Base-by-base conservation (phyloP, 768 basidiomycete species). In the Grammothele lineata region DNA sequence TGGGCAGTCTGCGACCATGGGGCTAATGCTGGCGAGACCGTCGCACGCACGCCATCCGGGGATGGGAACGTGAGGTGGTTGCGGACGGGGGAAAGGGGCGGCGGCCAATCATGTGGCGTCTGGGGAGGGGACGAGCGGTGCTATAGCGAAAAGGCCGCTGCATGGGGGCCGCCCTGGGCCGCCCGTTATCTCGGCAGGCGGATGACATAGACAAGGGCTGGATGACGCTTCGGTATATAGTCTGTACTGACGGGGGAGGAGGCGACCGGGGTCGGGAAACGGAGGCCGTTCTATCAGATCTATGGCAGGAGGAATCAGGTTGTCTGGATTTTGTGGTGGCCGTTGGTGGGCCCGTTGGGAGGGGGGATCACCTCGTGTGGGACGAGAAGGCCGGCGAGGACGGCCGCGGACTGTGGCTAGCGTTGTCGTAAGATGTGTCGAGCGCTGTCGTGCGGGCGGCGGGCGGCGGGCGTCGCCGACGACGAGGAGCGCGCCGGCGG, bases 201-300 rank as follows among this genome's bases (percentile, higher is more conserved):
- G 24, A 27, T 37, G 32, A 19, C 46, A 50, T 41, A 46, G 23
- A n/a, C 18, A 36, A 32, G 30, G 15, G 30, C 9, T 32, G 22
- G 42, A 33, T n/a, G 17, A 24, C 11, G 48, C 41, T 57, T 57
- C 57, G 51, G 37, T 57, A 50, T 46, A 53, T 53, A 48, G 25
- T 11, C 43, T 40, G 41, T 23, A 42, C 48, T 40, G 54, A 47
- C 48, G 52, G 55, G 52, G n/a, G n/a, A n/a, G n/a, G n/a, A n/a
- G n/a, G n/a, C n/a, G n/a, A n/a, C 46, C 45, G 55, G 50, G 54
- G 33, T 49, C 54, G 48, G 46, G 48, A 52, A 46, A 53, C 47
- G 53, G 37, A 55, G 23, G 23, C 33, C 37, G 47, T 61, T 61
- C 59, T 61, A 63, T 63, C 62, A 63, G 58, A 62, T 45, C 23